Conservation (phyloP, 177 flowering plant genomes). For the Tripterygium wilfordii region DNA sequence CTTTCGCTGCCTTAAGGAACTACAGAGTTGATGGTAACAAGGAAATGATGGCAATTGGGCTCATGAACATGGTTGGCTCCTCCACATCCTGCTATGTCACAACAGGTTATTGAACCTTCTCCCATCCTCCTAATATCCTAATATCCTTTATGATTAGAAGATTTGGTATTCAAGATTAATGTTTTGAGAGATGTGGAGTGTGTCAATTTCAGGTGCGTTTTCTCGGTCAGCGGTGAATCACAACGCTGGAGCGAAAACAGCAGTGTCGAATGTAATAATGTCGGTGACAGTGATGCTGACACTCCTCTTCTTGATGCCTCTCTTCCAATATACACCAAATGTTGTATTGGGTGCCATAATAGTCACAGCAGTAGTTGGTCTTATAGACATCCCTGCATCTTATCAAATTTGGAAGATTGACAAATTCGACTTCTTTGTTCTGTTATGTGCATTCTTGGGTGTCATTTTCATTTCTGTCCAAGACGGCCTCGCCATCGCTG, state of each 20-base stretch:
- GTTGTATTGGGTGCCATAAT: constrained; percentile 81
- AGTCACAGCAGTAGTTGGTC: constrained; percentile 79
- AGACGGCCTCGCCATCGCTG: constrained; percentile 62
- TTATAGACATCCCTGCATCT: constrained; percentile 76
- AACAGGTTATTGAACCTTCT: constrained; percentile 69
- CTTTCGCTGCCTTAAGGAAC: constrained; percentile 76
- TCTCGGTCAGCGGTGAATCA: constrained; percentile 90
- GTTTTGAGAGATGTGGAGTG: background rate
- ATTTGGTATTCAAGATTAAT: background rate
- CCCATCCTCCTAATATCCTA: too few relatives aligned
- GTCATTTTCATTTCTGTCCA: constrained; percentile 81
- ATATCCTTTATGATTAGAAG: too few relatives aligned
- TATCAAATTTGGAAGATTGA: constrained; percentile 71
- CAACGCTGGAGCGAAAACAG: constrained; percentile 87
- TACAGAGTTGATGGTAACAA: constrained; percentile 93
- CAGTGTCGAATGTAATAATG: constrained; percentile 88
- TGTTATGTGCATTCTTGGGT: constrained; percentile 70
- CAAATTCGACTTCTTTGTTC: constrained; percentile 64
- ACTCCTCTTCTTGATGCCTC: constrained; percentile 85
- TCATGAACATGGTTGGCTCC: constrained; percentile 87
- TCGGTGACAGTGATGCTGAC: constrained; percentile 86
- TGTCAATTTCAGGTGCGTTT: constrained; percentile 56
- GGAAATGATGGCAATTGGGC: constrained; percentile 94
- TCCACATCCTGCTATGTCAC: constrained; percentile 86
- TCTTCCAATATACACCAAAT: constrained; percentile 91